Evolutionary conservation across 805 yeast genomes (phyloP).

Genomic region (Isabelozyma pseudorhagii): DNA sequence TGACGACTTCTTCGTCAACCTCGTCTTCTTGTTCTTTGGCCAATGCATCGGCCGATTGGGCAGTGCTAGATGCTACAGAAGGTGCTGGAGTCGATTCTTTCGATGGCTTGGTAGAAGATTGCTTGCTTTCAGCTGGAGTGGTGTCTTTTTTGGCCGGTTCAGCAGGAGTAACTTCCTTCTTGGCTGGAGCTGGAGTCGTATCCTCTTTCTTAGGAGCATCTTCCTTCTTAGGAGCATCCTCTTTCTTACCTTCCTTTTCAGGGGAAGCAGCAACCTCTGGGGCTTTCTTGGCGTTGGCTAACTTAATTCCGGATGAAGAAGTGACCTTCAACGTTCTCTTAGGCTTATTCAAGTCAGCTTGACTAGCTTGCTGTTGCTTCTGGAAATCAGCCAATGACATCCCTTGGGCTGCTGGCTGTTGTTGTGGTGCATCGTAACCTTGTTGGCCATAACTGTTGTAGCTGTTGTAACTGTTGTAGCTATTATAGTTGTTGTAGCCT

Average conservation of each 20-base stretch:
- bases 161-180: constrained; percentile 13
- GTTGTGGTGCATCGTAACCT: constrained; percentile 11
- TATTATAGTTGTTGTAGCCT: constrained; percentile 15
- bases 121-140: constrained; percentile 9
- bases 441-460: constrained; percentile 16
- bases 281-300: constrained; percentile 44
- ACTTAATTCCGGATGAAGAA: constrained; percentile 53
- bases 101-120: constrained; percentile 24
- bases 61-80: constrained; percentile 14
- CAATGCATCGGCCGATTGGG: constrained; percentile 45
- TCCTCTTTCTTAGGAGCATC: constrained; percentile 8
- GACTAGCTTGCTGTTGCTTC: constrained; percentile 53
- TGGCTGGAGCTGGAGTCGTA: constrained; percentile 6
- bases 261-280: constrained; percentile 23
- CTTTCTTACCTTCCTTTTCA: constrained; percentile 10
- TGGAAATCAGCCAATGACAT: constrained; percentile 84
- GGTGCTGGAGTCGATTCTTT: constrained; percentile 22
- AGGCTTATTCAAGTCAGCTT: constrained; percentile 47
- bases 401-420: constrained; percentile 23
- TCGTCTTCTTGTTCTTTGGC: constrained; percentile 73
- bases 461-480: constrained; percentile 14
- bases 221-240: constrained; percentile 8
- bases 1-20: constrained; percentile 82
- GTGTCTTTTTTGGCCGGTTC: constrained; percentile 14
- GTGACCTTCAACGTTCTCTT: constrained; percentile 69